phyloP scores from a whole-genome alignment of 2,329 filamentous ascomycete species.

The Neonectria faginata region DNA sequence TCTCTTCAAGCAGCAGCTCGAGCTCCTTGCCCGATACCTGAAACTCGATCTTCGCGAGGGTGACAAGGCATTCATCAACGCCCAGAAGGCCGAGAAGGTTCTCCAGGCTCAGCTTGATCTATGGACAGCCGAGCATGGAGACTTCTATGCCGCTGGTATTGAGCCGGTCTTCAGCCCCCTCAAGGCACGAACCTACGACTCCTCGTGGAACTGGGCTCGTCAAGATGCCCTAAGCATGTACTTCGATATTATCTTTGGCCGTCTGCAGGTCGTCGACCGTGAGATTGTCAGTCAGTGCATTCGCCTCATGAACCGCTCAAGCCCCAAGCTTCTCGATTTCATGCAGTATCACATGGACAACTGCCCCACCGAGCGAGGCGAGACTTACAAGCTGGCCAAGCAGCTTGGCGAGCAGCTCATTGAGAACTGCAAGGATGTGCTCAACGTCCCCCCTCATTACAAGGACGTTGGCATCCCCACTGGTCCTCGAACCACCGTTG shows the following conservation, averaged over 20 bases:
- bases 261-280: slow-evolving; percentile 90
- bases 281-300: slow-evolving; percentile 99
- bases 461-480: slow-evolving; percentile 96
- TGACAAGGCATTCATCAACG: slow-evolving; percentile 89
- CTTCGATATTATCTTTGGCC: slow-evolving; percentile 98
- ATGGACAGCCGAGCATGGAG: slow-evolving; percentile 95
- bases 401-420: slow-evolving; percentile 93
- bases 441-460: slow-evolving; percentile 86
- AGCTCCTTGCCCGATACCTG: slow-evolving; percentile 93
- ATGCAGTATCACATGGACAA: slow-evolving; percentile 99
- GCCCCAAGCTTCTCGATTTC: slow-evolving; percentile 94
- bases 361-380: slow-evolving; percentile 94
- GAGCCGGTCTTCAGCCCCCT: slow-evolving; percentile 93
- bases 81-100: slow-evolving; percentile 86
- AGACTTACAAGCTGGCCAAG: slow-evolving; percentile 98
- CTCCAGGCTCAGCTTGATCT: slow-evolving; percentile 94
- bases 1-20: slow-evolving; percentile 97
- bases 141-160: slow-evolving; percentile 95
- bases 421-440: slow-evolving; percentile 95
- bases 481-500: slow-evolving; percentile 91
- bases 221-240: slow-evolving; percentile 99
- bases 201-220: slow-evolving; percentile 98
- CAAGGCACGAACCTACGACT: slow-evolving; percentile 97
- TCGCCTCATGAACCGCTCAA: slow-evolving; percentile 98
- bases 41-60: slow-evolving; percentile 98